A percentile compares a stretch with the other conserved stretches of the same genome.
These are phyloP conservation scores for Aurantiochytrium sp. DNA, from an alignment of 108 stramenopile genomes.

Conservation along the genomic window DNA sequence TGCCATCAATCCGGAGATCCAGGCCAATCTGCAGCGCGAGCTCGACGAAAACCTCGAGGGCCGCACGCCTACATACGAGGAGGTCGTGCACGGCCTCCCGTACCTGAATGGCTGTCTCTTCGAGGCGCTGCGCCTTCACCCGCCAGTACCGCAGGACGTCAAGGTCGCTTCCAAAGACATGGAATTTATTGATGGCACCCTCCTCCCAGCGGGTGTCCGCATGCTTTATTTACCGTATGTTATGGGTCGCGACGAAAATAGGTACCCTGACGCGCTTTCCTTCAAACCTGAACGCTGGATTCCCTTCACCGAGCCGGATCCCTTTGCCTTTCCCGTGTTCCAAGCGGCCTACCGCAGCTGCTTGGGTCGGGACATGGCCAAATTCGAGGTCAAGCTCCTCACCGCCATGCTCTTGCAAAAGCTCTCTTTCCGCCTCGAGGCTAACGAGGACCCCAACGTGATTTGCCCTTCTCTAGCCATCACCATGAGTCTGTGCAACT, in stretches of 20 bases:
- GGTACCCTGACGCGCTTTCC: neutral
- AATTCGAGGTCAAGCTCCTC: conserved; percentile 35
- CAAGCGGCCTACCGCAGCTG: conserved; percentile 43
- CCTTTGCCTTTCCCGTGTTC: conserved; percentile 34
- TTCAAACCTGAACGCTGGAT: conserved; percentile 16
- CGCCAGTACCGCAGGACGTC: conserved; percentile 38
- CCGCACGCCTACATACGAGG: neutral
- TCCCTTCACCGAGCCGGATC: conserved; percentile 24
- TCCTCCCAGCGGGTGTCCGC: conserved; percentile 26
- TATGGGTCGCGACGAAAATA: conserved; percentile 30
- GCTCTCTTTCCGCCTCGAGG: neutral
- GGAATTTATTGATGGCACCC: conserved; percentile 46
- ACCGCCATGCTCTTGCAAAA: conserved; percentile 14
- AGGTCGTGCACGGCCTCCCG: neutral
- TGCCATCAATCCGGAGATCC: conserved; percentile 27
- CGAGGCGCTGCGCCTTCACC: conserved; percentile 52
- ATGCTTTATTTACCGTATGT: conserved; percentile 32
- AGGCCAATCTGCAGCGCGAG: conserved; percentile 35
- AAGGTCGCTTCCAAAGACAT: conserved; percentile 32
- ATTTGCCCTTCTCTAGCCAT: neutral
- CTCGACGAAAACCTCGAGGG: neutral
- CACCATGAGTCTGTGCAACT: neutral
- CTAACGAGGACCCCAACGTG: neutral
- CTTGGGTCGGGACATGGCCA: conserved; percentile 36
- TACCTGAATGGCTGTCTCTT: neutral